Evolutionary conservation across 345 rosid genomes (phyloP).

Genomic region (Populus alba): DNA sequence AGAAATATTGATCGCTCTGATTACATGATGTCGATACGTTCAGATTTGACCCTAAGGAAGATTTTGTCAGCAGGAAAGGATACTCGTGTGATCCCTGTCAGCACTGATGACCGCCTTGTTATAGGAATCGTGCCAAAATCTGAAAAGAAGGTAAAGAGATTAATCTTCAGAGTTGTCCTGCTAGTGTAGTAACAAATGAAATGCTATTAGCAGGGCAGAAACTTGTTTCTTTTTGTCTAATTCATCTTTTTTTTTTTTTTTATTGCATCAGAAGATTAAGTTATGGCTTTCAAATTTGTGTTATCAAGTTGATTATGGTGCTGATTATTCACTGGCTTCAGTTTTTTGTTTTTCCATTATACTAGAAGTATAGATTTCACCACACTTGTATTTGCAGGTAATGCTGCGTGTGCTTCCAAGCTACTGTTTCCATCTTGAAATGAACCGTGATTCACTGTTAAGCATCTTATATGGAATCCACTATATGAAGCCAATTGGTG

Average conservation of each 20-base stretch:
- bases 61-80: slow-evolving; percentile 36
- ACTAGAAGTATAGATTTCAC: background rate
- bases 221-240: background rate
- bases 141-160: slow-evolving; percentile 44
- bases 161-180: background rate
- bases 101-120: slow-evolving; percentile 39
- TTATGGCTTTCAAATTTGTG: background rate
- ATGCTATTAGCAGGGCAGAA: background rate
- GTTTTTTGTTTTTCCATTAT: background rate
- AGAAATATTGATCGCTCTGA: slow-evolving; percentile 41
- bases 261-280: background rate
- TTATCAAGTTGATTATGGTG: background rate
- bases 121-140: slow-evolving; percentile 50
- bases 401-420: slow-evolving; percentile 45
- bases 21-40: slow-evolving; percentile 43
- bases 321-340: background rate
- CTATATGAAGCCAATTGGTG: slow-evolving; percentile 44
- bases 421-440: slow-evolving; percentile 38
- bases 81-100: slow-evolving; percentile 38
- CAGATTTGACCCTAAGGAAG: slow-evolving; percentile 42
- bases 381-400: slow-evolving; percentile 24
- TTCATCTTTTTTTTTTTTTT: background rate
- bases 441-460: slow-evolving; percentile 35
- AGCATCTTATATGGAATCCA: slow-evolving; percentile 53
- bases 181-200: background rate